Conservation (phyloP, 495 filamentous ascomycete species). For the Tetracladium marchalianum region DNA sequence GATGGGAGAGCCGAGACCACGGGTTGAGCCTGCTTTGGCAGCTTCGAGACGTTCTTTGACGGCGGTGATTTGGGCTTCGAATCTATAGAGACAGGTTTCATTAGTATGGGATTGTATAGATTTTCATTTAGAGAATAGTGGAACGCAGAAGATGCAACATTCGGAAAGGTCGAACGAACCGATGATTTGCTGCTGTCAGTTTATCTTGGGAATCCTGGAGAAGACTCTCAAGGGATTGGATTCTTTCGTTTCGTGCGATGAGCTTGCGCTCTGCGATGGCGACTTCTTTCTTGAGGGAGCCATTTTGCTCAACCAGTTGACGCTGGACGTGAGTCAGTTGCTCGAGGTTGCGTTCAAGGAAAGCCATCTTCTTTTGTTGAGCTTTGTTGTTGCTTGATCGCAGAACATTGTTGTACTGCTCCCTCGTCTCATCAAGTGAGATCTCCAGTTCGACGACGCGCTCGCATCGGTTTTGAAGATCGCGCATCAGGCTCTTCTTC, state of each 20-base stretch:
- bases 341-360: constrained; percentile 95
- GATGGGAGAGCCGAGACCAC: constrained; percentile 58
- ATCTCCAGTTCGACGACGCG: constrained; percentile 97
- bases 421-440: constrained; percentile 87
- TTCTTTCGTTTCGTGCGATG: constrained; percentile 91
- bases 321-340: constrained; percentile 95
- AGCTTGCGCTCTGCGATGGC: constrained; percentile 97
- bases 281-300: constrained; percentile 93
- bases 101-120: background rate
- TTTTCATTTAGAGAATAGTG: no score
- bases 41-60: constrained; percentile 97
- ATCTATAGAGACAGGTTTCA: constrained; percentile 43
- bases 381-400: constrained; percentile 92
- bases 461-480: constrained; percentile 96
- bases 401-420: constrained; percentile 97
- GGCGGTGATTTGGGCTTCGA: constrained; percentile 91
- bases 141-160: background rate
- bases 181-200: constrained; percentile 86
- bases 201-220: constrained; percentile 98
- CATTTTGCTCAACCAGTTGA: constrained; percentile 96
- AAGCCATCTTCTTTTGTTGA: constrained; percentile 99
- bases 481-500: constrained; percentile 99
- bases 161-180: constrained; percentile 45
- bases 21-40: constrained; percentile 80
- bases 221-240: constrained; percentile 80